Evolutionary conservation across 768 basidiomycete species (phyloP).

Genomic region (Ramaria rubella): DNA sequence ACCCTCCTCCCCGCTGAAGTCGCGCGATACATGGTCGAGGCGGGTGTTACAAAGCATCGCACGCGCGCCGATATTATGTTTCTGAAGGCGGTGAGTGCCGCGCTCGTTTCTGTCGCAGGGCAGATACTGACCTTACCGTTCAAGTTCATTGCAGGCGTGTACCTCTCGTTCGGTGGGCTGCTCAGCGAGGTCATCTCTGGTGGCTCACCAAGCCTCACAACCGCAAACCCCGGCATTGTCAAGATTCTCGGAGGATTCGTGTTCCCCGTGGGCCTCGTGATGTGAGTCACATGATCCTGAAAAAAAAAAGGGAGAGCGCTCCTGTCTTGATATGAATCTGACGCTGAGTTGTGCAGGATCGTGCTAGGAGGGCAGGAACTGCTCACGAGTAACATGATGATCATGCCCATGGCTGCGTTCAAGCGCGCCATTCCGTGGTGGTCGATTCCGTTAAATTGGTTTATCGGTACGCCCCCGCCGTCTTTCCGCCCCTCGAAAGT

Average conservation of each 20-base stretch:
- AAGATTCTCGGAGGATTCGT: constrained; percentile 61
- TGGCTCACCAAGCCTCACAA: constrained; percentile 45
- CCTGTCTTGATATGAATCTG: neutral
- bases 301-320: no score
- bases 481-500: neutral
- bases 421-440: constrained; percentile 64
- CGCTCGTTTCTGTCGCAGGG: neutral
- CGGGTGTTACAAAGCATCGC: constrained; percentile 55
- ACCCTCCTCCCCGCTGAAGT: constrained; percentile 56
- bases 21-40: constrained; percentile 48
- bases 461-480: constrained; percentile 43
- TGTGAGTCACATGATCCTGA: constrained; percentile 50
- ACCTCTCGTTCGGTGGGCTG: constrained; percentile 71
- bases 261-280: constrained; percentile 72
- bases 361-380: constrained; percentile 64
- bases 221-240: constrained; percentile 58
- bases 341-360: constrained; percentile 42
- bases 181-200: constrained; percentile 54
- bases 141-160: constrained; percentile 61
- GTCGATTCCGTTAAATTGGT: constrained; percentile 61
- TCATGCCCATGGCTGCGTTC: constrained; percentile 61
- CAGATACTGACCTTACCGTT: neutral
- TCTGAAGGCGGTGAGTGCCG: constrained; percentile 56
- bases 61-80: constrained; percentile 56
- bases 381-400: constrained; percentile 72